Evolutionary conservation across 495 filamentous ascomycete genomes (phyloP).

Genomic region (Alectoria sarmentosa): DNA sequence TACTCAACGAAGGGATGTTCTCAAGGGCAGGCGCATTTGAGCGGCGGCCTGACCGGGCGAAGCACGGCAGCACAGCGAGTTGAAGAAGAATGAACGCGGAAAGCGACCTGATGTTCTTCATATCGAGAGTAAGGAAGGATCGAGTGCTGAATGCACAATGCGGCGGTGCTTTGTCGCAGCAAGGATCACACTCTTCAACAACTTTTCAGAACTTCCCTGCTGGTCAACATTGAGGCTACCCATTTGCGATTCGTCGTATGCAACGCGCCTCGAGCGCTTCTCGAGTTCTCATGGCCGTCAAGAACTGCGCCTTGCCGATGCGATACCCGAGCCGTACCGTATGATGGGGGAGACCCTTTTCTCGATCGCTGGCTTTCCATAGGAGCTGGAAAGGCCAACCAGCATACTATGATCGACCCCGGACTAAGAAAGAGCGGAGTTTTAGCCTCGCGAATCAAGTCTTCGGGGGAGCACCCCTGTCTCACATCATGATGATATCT

Average conservation of each 20-base stretch:
- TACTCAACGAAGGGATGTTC: neutral
- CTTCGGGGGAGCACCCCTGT: neutral
- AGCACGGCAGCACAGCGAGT: neutral
- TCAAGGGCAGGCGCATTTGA: neutral
- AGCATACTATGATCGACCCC: neutral
- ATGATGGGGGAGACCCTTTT: neutral
- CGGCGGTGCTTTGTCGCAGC: neutral
- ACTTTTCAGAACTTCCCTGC: neutral
- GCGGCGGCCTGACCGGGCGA: neutral
- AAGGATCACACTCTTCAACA: neutral
- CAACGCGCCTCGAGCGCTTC: neutral
- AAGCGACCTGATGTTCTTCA: neutral
- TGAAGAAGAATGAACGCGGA: neutral
- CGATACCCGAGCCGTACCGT: neutral
- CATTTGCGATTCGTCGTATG: neutral
- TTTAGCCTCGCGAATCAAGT: neutral
- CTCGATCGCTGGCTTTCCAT: neutral
- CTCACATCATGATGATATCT: neutral
- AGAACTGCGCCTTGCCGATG: neutral
- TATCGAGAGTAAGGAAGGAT: neutral
- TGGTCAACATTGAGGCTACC: neutral
- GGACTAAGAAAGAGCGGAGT: neutral
- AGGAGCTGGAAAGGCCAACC: neutral
- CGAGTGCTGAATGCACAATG: neutral
- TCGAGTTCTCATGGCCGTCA: neutral